Conservation (phyloP, 192 early-diverging fungal genomes). For the Mortierella alpina region DNA sequence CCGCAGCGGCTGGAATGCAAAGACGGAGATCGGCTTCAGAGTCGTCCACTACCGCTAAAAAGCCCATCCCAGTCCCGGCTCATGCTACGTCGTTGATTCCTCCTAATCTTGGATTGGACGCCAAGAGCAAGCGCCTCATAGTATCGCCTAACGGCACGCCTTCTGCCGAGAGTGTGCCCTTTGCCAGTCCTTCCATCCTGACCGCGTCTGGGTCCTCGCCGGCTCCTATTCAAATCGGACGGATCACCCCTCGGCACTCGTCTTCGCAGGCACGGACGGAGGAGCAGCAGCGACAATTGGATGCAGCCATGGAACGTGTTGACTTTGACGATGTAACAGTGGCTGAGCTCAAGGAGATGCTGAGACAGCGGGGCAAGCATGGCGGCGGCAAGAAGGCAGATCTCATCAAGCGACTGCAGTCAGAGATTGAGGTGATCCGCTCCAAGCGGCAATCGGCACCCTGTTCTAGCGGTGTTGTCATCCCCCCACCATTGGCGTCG, state of each 20-base stretch:
- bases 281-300: conserved; percentile 65
- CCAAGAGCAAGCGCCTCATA: conserved; percentile 16
- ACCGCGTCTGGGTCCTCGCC: conserved; percentile 30
- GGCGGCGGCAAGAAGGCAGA: conserved; percentile 80
- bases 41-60: conserved; percentile 13
- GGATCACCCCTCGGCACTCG: conserved; percentile 41
- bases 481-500: conserved; percentile 32
- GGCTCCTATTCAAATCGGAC: conserved; percentile 46
- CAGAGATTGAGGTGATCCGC: conserved; percentile 67
- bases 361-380: conserved; percentile 72
- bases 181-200: conserved; percentile 36
- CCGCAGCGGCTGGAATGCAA: conserved; percentile 34
- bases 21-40: conserved; percentile 42
- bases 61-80: background rate
- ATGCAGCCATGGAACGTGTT: conserved; percentile 70
- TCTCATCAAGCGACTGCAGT: conserved; percentile 71
- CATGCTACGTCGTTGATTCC: conserved; percentile 20
- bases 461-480: background rate
- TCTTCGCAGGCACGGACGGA: conserved; percentile 44
- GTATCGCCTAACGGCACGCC: conserved; percentile 35
- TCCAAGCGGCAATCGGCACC: conserved; percentile 32
- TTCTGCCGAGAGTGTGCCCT: conserved; percentile 13
- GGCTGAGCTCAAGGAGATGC: conserved; percentile 78
- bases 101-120: conserved; percentile 33
- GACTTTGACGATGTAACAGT: conserved; percentile 84